Percentiles rank a stretch among this genome's conserved stretches.
Conservation (phyloP, 179 eudicot genomes). For the Corrigiola litoralis region DNA sequence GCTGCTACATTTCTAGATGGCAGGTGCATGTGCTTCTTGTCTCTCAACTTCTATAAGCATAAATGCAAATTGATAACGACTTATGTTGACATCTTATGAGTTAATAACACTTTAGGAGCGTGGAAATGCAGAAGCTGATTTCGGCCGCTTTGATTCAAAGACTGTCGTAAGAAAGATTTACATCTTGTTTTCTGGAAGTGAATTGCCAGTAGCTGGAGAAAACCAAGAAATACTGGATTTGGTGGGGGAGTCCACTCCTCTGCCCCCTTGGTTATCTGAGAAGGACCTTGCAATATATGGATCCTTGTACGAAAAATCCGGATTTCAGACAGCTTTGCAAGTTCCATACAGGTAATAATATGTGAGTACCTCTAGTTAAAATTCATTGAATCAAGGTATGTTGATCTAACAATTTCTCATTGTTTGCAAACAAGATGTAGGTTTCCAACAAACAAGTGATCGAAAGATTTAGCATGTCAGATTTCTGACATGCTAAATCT, state of each 20-base stretch:
- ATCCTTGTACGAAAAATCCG: constrained; percentile 56
- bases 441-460: too few species aligned
- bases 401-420: too few species aligned
- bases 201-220: constrained; percentile 58
- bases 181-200: constrained; percentile 55
- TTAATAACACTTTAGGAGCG: constrained; percentile 36
- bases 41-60: neutral
- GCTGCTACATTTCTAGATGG: constrained; percentile 59
- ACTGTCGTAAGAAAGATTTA: constrained; percentile 60
- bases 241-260: constrained; percentile 47
- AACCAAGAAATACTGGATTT: constrained; percentile 68
- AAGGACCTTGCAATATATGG: constrained; percentile 65
- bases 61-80: neutral
- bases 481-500: too few species aligned
- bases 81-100: neutral
- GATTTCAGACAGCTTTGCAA: constrained; percentile 58
- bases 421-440: too few species aligned
- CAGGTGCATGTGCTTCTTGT: constrained; percentile 17
- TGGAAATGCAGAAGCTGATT: constrained; percentile 77
- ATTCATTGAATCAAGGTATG: too few species aligned
- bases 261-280: constrained; percentile 68
- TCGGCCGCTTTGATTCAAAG: constrained; percentile 56
- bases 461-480: too few species aligned
- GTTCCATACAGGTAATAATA: constrained; percentile 61
- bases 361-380: too few species aligned